A percentile compares a stretch with the other conserved stretches of the same genome.
Conservation (phyloP, 306 rosid species). For the Mimosa pudica region DNA sequence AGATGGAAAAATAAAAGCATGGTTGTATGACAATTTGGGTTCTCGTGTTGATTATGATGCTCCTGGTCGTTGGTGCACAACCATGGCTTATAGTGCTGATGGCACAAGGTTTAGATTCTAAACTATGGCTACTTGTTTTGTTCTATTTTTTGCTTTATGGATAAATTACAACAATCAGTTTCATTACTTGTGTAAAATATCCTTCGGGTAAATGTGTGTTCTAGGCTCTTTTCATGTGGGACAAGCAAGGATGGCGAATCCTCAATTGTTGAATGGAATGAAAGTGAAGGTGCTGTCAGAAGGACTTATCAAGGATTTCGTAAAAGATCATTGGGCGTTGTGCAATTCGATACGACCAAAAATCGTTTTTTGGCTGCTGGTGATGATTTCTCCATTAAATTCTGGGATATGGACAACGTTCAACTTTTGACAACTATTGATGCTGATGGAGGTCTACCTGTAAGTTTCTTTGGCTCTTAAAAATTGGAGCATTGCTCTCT, state of each 20-base stretch:
- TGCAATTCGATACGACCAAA: slow-evolving; percentile 91
- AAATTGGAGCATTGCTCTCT: slow-evolving; percentile 17
- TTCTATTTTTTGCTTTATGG: slow-evolving; percentile 32
- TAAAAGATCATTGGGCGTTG: slow-evolving; percentile 82
- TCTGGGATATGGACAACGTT: slow-evolving; percentile 96
- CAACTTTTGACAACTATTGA: slow-evolving; percentile 88
- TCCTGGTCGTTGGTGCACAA: slow-evolving; percentile 99
- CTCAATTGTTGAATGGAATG: slow-evolving; percentile 96
- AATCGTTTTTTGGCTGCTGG: slow-evolving; percentile 92
- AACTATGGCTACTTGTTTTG: slow-evolving; percentile 33
- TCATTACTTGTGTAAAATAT: slow-evolving; percentile 14
- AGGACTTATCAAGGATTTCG: slow-evolving; percentile 90
- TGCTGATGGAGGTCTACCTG: slow-evolving; percentile 97
- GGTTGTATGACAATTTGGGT: slow-evolving; percentile 98
- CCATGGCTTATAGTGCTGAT: slow-evolving; percentile 98
- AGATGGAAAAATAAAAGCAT: slow-evolving; percentile 97
- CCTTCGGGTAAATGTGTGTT: slow-evolving; percentile 29
- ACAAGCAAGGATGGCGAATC: slow-evolving; percentile 95
- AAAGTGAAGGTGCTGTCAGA: slow-evolving; percentile 96
- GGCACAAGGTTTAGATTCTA: slow-evolving; percentile 75
- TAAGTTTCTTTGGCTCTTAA: slow-evolving; percentile 46
- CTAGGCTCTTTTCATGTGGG: slow-evolving; percentile 94
- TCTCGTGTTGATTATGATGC: slow-evolving; percentile 99
- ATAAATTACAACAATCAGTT: slow-evolving; percentile 12
- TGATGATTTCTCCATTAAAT: slow-evolving; percentile 92